Percentiles rank a stretch among this genome's conserved stretches.
phyloP scores from a whole-genome alignment of 2,329 filamentous ascomycete genomes.

The Thyridium curvatum region DNA sequence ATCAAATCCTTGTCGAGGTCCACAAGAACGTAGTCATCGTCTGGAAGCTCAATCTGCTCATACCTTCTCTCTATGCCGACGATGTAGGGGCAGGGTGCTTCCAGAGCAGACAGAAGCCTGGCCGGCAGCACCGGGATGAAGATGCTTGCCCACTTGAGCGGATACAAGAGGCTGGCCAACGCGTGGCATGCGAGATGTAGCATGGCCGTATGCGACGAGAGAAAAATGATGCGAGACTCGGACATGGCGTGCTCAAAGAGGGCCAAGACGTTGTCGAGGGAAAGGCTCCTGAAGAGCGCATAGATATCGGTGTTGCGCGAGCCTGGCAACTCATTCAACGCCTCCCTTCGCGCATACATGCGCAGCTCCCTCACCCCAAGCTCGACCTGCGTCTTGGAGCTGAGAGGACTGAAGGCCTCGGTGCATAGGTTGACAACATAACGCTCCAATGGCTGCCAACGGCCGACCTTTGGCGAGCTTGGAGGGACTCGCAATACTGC shows the following conservation, averaged over 20 bases:
- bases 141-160: constrained; percentile 86
- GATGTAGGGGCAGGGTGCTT: constrained; percentile 94
- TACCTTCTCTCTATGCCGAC: constrained; percentile 93
- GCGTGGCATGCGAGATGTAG: constrained; percentile 87
- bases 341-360: constrained; percentile 89
- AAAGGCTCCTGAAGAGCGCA: constrained; percentile 82
- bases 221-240: constrained; percentile 91
- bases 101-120: constrained; percentile 80
- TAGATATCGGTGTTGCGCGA: constrained; percentile 90
- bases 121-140: constrained; percentile 90
- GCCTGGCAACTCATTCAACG: constrained; percentile 85
- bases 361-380: constrained; percentile 82
- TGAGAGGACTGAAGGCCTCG: constrained; percentile 85
- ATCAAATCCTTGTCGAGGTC: constrained; percentile 90
- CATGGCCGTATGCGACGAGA: constrained; percentile 96
- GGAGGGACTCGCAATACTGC: constrained; percentile 74
- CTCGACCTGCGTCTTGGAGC: constrained; percentile 94
- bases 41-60: constrained; percentile 76
- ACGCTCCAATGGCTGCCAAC: constrained; percentile 93
- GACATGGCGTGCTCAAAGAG: constrained; percentile 90
- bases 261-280: constrained; percentile 85
- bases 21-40: constrained; percentile 92
- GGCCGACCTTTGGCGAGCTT: constrained; percentile 82
- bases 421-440: constrained; percentile 97
- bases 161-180: constrained; percentile 80